Base-by-base conservation (phyloP, 148 eudicot genomes). In the Rhododendron kiyosumense region DNA sequence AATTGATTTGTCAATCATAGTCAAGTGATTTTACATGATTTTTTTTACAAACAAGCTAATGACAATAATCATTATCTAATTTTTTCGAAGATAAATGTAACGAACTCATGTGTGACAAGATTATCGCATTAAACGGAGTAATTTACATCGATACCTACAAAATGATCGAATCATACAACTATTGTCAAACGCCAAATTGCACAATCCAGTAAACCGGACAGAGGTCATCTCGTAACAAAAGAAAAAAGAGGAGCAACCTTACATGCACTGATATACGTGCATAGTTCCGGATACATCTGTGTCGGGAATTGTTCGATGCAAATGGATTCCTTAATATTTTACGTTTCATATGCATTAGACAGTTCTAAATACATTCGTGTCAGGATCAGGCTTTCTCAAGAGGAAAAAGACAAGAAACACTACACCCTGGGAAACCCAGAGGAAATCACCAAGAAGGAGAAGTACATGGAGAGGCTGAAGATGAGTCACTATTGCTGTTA, bases 381-480 rank as follows among this genome's bases (percentile, higher is more conserved):
- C 10, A 5, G 18, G 9, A 57, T 14, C 14, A 18, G 22, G 22
- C 63, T 17, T 57, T 18, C 63, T 5, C 24, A 59, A 6, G 65
- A 59, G 65, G n/a, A 59, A 20, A 59, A 65, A 26, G 30, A 8
- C 0, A 63, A 1, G 7, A 63, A 22, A 3, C 6, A 15, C 61
- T 54, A 4, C 1, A 54, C 61, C 57, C 61, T 54, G 6, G 7
- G 2, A 54, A 54, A 17, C 61, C 7, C 17, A 59, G 22, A 76
- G 46, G n/a, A 34, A 34, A 20, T 89, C 92, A 92, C 94, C 95
- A 94, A 5, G 96, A 93, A 84, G 91, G 94, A 78, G 98, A 93
- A 87, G 95, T 93, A 54, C 86, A 86, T 81, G 92, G 94, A 49
- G 98, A 89, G 6, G 88, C 93, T 1, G 97, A 92, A 2, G 93